Conservation (phyloP, 1,284 basidiomycete genomes). For the Tremellales sp. region DNA sequence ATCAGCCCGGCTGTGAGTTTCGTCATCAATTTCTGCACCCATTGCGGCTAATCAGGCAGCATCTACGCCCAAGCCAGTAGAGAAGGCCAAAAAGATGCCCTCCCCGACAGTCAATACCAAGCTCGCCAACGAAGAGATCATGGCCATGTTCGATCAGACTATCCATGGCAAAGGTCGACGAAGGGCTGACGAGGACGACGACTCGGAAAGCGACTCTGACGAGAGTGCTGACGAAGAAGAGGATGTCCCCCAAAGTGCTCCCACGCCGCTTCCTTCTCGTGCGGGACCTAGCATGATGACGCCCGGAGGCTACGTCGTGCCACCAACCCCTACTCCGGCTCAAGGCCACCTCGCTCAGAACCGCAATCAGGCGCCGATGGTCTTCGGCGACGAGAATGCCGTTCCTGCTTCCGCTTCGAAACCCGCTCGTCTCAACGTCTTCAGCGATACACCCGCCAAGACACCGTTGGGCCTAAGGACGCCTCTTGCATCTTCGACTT, state of each 20-base stretch:
- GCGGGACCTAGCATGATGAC: slow-evolving; percentile 28
- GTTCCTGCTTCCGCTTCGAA: slow-evolving; percentile 22
- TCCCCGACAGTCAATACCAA: slow-evolving; percentile 81
- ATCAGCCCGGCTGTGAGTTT: slow-evolving; percentile 42
- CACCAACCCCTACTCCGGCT: slow-evolving; percentile 48
- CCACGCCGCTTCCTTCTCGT: slow-evolving; percentile 38
- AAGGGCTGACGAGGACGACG: slow-evolving; percentile 50
- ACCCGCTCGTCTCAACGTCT: slow-evolving; percentile 36
- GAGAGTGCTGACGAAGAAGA: slow-evolving; percentile 31
- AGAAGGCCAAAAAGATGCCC: slow-evolving; percentile 47
- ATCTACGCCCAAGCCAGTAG: slow-evolving; percentile 32
- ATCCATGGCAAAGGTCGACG: slow-evolving; percentile 50
- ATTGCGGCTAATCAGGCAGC: too few relatives aligned
- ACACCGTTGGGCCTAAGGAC: slow-evolving; percentile 28
- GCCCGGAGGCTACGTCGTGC: slow-evolving; percentile 34
- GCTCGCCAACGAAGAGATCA: slow-evolving; percentile 86
- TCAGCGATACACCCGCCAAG: slow-evolving; percentile 41
- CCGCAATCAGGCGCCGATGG: slow-evolving; percentile 22
- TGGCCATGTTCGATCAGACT: slow-evolving; percentile 85
- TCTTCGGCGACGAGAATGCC: slow-evolving; percentile 39
- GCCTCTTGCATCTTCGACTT: slow-evolving; percentile 19
- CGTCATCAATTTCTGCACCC: background rate
- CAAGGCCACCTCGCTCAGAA: slow-evolving; percentile 16
- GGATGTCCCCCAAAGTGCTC: slow-evolving; percentile 28
- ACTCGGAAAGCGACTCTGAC: slow-evolving; percentile 44